Evolutionary conservation across 345 rosid genomes (phyloP).

Genomic region (Triadica sebifera): DNA sequence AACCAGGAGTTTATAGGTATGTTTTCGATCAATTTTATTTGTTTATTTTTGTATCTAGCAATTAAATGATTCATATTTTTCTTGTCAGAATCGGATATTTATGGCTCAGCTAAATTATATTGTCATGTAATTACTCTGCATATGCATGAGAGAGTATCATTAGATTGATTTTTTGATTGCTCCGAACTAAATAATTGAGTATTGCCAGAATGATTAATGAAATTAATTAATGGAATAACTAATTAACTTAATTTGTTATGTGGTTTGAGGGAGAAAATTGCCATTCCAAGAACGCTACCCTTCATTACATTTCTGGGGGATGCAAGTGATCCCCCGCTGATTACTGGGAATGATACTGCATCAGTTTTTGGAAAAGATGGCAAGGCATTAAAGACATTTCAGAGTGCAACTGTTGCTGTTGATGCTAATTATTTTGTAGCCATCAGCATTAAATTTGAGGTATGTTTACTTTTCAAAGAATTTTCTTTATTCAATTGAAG

Average conservation of each 20-base stretch:
- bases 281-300: slow-evolving; percentile 39
- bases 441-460: slow-evolving; percentile 62
- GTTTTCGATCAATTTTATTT: too few species aligned
- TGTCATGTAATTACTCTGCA: too few species aligned
- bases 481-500: too few species aligned
- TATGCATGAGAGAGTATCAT: too few species aligned
- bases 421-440: slow-evolving; percentile 58
- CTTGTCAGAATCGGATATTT: too few species aligned
- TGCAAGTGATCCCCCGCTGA: slow-evolving; percentile 41
- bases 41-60: too few species aligned
- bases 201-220: too few species aligned
- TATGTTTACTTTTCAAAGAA: not conserved
- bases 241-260: not conserved
- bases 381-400: slow-evolving; percentile 51
- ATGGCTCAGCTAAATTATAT: too few species aligned
- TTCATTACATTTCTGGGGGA: slow-evolving; percentile 60
- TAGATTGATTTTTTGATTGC: not conserved
- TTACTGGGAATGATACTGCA: slow-evolving; percentile 71
- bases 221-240: not conserved
- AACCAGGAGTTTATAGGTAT: slow-evolving; percentile 58
- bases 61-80: too few species aligned
- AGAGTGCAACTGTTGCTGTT: slow-evolving; percentile 58
- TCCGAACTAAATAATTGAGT: too few species aligned
- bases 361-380: slow-evolving; percentile 50
- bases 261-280: slow-evolving; percentile 48